phyloP scores from a whole-genome alignment of 2,329 filamentous ascomycete genomes.

The Coleophoma crateriformis region DNA sequence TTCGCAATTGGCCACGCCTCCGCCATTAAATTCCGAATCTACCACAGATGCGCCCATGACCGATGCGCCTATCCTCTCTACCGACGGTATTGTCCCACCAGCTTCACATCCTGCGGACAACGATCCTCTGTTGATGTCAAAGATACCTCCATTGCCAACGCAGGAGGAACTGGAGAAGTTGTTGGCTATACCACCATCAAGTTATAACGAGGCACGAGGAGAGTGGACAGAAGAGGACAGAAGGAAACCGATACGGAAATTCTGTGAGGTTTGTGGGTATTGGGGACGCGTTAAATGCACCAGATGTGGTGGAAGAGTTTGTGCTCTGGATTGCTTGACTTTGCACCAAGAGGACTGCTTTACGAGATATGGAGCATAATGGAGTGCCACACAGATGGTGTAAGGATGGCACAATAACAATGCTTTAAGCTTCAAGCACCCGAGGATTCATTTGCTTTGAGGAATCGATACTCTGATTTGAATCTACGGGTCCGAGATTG shows the following conservation, averaged over 20 bases:
- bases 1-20: slow-evolving; percentile 2
- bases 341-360: slow-evolving; percentile 68
- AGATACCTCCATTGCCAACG: slow-evolving; percentile 51
- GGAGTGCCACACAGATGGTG: too few species aligned
- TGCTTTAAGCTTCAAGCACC: too few species aligned
- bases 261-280: slow-evolving; percentile 78
- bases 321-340: slow-evolving; percentile 69
- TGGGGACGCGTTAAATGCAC: slow-evolving; percentile 73
- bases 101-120: slow-evolving; percentile 40
- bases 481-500: too few species aligned
- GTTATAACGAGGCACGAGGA: slow-evolving; percentile 59
- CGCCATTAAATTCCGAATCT: slow-evolving; percentile 25
- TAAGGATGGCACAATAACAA: too few species aligned
- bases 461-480: too few species aligned
- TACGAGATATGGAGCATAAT: slow-evolving; percentile 49
- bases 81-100: slow-evolving; percentile 6
- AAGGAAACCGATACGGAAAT: slow-evolving; percentile 54
- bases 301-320: slow-evolving; percentile 75
- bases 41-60: slow-evolving; percentile 25
- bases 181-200: slow-evolving; percentile 58
- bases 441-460: too few species aligned
- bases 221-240: slow-evolving; percentile 33
- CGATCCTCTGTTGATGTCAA: slow-evolving; percentile 53
- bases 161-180: slow-evolving; percentile 59
- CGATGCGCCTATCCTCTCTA: slow-evolving; percentile 27